Base-by-base conservation (phyloP, 2,329 filamentous ascomycete genomes). In the Immersiporthe knoxdaviesiana region DNA sequence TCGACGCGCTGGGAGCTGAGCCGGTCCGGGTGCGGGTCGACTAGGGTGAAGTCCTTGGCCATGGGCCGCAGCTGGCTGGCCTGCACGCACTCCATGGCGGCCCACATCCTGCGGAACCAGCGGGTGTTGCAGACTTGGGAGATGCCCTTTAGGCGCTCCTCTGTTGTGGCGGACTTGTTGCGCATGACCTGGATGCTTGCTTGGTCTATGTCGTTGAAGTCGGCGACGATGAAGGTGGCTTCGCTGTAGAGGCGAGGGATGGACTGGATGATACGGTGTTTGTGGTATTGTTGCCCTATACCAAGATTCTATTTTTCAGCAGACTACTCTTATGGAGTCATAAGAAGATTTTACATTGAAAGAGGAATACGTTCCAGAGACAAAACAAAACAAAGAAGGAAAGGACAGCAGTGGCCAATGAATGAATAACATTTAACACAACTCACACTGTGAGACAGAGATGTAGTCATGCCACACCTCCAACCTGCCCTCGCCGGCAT, bases 401-500 rank as follows among this genome's bases (percentile, higher is more conserved):
- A 8, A 35, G 35, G 3, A 35, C 35, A 35, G 35, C 35, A 8
- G 35, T 35, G 35, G 8, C 35, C n/a, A n/a, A 35, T 4, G 35
- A 35, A 35, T 35, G 4, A 35, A 35, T 8, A 35, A 35, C 8
- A 35, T 44, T 0, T 44, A 18, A 24, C 50, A 11, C 21, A 21
- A 54, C 50, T 54, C 18, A 58, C n/a, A 58, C 54, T 58, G 72
- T 18, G 73, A 71, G 10, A 74, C 73, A 32, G 71, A 73, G 12
- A 73, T 68, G 50, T 74, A 73, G 65, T 74, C 71, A 58, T 73
- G 72, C 73, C 73, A 74, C 5, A 72, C 44, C n/a, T n/a, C n/a
- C n/a, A n/a, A n/a, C n/a, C n/a, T n/a, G n/a, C n/a, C n/a, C n/a
- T n/a, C n/a, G n/a, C n/a, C n/a, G n/a, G n/a, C n/a, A n/a, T n/a